Percentiles rank a stretch among this genome's conserved stretches.
phyloP scores from a whole-genome alignment of 805 yeast genomes.

The Tetrapisispora namnaoensis region DNA sequence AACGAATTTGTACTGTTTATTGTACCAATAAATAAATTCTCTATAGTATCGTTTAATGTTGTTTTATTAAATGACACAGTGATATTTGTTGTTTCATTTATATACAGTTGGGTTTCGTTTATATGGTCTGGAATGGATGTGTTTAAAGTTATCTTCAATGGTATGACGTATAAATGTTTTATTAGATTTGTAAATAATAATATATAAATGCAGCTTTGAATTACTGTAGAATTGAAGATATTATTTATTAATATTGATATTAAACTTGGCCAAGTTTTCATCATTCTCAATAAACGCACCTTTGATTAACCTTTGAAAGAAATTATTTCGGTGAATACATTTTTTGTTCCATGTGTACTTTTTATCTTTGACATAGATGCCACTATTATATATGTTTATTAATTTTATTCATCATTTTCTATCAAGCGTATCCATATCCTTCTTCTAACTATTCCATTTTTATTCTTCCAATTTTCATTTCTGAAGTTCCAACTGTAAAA shows the following conservation, averaged over 20 bases:
- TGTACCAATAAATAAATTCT: neutral
- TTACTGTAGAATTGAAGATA: neutral
- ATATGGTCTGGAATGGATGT: too few relatives aligned
- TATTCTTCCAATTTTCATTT: slow-evolving; percentile 52
- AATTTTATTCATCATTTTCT: neutral
- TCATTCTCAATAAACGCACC: neutral
- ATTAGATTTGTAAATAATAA: neutral
- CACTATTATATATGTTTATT: neutral
- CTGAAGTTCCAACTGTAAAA: slow-evolving; percentile 46
- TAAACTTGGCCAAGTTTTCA: neutral
- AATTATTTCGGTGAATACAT: neutral
- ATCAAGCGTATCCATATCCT: slow-evolving; percentile 50
- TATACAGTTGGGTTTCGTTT: neutral
- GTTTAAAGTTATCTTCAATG: neutral
- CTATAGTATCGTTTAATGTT: neutral
- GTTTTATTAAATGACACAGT: neutral
- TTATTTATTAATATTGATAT: neutral
- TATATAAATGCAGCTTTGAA: neutral
- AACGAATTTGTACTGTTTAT: neutral
- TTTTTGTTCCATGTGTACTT: neutral
- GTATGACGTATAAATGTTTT: neutral
- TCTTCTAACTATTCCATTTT: slow-evolving; percentile 53
- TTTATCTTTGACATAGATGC: too few relatives aligned
- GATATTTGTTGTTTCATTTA: neutral
- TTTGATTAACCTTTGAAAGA: too few relatives aligned